Percentiles rank a stretch among this genome's conserved stretches.
Evolutionary conservation across 139 green algal genomes (phyloP).

Genomic region (Bryopsis sp.): DNA sequence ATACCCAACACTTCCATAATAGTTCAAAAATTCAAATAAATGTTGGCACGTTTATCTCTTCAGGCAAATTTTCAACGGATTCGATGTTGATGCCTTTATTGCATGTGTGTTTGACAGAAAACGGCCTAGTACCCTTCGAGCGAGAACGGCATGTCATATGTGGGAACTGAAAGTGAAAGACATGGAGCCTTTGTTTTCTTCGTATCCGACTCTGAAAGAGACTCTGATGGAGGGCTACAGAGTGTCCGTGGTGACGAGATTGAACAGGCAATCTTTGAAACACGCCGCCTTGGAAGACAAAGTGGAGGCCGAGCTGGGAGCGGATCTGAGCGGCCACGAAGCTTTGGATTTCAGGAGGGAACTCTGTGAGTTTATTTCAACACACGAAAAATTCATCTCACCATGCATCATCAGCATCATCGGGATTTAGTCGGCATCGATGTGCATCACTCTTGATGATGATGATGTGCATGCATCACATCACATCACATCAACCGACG

Average conservation of each 20-base stretch:
- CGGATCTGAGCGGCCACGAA: not conserved
- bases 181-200: not conserved
- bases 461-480: too few species aligned
- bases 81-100: too few species aligned
- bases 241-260: not conserved
- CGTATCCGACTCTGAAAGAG: slow-evolving; percentile 1
- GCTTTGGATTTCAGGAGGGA: not conserved
- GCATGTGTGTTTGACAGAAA: not conserved
- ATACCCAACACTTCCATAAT: too few species aligned
- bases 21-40: too few species aligned
- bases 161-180: slow-evolving; percentile 14
- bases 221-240: slow-evolving; percentile 11
- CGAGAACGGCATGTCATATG: slow-evolving; percentile 8
- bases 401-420: too few species aligned
- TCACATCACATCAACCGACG: too few species aligned
- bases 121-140: slow-evolving; percentile 2
- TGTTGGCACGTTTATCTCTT: too few species aligned
- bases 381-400: too few species aligned
- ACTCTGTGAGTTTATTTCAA: too few species aligned
- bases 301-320: not conserved
- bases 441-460: too few species aligned
- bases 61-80: too few species aligned
- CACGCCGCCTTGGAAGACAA: not conserved
- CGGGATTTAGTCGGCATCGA: too few species aligned
- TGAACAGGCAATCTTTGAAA: not conserved